These are phyloP conservation scores for Chlamydomonas eustigma DNA, from an alignment of 139 green algal genomes.

Conservation along the genomic window DNA sequence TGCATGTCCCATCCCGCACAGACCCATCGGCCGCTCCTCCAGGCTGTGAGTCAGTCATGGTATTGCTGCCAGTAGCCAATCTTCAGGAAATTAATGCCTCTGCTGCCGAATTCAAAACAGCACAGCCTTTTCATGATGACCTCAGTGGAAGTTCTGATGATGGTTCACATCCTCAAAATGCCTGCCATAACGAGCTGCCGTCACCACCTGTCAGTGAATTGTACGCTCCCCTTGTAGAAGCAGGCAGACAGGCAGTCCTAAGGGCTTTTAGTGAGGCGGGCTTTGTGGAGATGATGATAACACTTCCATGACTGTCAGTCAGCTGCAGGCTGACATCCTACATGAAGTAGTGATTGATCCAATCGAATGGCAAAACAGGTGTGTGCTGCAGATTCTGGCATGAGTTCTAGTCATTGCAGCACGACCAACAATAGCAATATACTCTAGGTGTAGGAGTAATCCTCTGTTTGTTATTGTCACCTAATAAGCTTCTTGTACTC, in stretches of 20 bases:
- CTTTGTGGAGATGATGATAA: constrained; percentile 31
- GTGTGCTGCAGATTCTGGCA: background rate
- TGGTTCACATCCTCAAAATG: too few relatives aligned
- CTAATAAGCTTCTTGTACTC: too few relatives aligned
- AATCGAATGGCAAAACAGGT: constrained; percentile 35
- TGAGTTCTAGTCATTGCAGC: background rate
- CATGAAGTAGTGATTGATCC: constrained; percentile 63
- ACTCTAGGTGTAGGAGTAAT: too few relatives aligned
- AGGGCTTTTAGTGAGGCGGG: constrained; percentile 49
- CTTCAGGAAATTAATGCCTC: constrained; percentile 1
- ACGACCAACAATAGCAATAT: background rate
- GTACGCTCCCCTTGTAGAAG: constrained; percentile 53
- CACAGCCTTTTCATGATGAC: too few relatives aligned
- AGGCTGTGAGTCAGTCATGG: constrained; percentile 55
- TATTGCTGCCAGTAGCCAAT: constrained; percentile 20
- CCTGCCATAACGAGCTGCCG: too few relatives aligned
- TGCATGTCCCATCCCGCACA: constrained; percentile 65
- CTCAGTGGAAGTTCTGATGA: too few relatives aligned
- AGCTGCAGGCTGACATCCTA: constrained; percentile 38
- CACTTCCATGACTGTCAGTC: constrained; percentile 24
- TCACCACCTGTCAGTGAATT: background rate
- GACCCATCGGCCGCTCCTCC: constrained; percentile 70
- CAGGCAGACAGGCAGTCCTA: constrained; percentile 54
- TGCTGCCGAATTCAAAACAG: background rate
- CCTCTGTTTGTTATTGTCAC: too few relatives aligned